Percentiles rank a stretch among this genome's conserved stretches.
phyloP scores from a whole-genome alignment of 176 grass and related monocot species.

The Oryza officinalis region DNA sequence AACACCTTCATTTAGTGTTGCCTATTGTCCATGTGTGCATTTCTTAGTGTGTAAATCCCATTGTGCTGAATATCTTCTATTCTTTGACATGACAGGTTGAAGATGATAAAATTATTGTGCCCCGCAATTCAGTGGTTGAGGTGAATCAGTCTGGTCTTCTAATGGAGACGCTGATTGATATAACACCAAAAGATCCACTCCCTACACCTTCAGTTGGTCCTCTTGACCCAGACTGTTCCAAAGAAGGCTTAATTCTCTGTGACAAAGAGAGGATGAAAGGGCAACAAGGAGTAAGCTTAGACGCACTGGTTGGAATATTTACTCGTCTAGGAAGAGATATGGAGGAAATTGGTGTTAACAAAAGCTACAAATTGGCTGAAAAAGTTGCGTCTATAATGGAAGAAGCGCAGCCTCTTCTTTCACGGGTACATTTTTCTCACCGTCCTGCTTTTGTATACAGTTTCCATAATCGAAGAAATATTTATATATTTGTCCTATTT shows the following conservation, averaged over 20 bases:
- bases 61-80: neutral
- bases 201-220: conserved; percentile 77
- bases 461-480: neutral
- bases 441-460: neutral
- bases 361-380: conserved; percentile 82
- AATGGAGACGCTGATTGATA: conserved; percentile 96
- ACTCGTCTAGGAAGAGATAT: conserved; percentile 89
- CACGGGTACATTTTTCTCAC: conserved; percentile 51
- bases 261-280: conserved; percentile 91
- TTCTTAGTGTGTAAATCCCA: neutral
- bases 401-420: conserved; percentile 92
- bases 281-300: conserved; percentile 90
- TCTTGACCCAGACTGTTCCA: conserved; percentile 62
- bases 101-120: conserved; percentile 93
- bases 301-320: conserved; percentile 85
- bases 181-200: conserved; percentile 84
- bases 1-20: neutral
- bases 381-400: conserved; percentile 90
- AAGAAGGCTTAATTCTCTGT: conserved; percentile 89
- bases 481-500: neutral
- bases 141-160: conserved; percentile 98
- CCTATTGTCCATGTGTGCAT: neutral
- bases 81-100: conserved; percentile 59
- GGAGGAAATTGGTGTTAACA: conserved; percentile 82
- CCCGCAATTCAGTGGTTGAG: conserved; percentile 82